phyloP scores from a whole-genome alignment of 805 yeast genomes.

The Lachancea waltii region DNA sequence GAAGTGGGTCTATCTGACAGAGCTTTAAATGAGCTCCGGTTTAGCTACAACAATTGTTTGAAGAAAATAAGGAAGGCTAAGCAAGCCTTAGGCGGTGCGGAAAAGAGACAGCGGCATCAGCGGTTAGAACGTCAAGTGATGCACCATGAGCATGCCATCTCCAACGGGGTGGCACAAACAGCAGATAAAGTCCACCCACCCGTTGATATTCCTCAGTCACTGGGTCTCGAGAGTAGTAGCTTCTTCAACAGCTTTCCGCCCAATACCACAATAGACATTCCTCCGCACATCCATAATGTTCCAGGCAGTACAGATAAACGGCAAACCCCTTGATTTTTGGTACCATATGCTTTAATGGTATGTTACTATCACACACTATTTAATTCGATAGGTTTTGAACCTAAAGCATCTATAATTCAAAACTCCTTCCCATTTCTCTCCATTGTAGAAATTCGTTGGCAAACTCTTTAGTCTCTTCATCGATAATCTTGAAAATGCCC shows the following conservation, averaged over 20 bases:
- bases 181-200: neutral
- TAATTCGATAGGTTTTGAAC: neutral
- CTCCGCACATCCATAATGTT: conserved; percentile 2
- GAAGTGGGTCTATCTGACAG: conserved; percentile 26
- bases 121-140: conserved; percentile 7
- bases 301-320: neutral
- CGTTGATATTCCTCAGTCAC: neutral
- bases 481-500: conserved; percentile 49
- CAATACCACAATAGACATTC: conserved; percentile 3
- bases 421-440: conserved; percentile 29
- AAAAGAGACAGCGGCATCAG: conserved; percentile 3
- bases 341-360: neutral
- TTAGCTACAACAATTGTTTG: conserved; percentile 20
- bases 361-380: neutral
- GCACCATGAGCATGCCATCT: conserved; percentile 5
- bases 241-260: conserved; percentile 5
- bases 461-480: conserved; percentile 41
- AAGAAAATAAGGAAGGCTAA: conserved; percentile 23
- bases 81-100: conserved; percentile 6
- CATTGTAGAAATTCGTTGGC: conserved; percentile 30
- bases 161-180: neutral
- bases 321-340: neutral
- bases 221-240: conserved; percentile 7
- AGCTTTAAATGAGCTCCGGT: conserved; percentile 24
- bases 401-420: no score